phyloP scores from a whole-genome alignment of 164 flowering plant species.

The Magnolia changhungtana region DNA sequence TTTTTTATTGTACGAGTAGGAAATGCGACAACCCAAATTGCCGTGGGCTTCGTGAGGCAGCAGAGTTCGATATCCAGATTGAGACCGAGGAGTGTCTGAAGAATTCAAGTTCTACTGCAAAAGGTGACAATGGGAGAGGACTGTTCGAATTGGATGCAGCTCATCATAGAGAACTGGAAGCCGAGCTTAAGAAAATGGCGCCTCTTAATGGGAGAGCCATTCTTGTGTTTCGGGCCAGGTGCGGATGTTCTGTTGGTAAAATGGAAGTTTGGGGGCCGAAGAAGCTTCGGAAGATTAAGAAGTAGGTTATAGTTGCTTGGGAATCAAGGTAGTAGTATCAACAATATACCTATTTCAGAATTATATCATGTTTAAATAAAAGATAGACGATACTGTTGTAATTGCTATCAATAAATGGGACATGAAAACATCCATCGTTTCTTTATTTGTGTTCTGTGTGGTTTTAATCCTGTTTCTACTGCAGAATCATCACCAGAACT shows the following conservation, averaged over 20 bases:
- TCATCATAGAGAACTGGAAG: conserved; percentile 70
- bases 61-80: conserved; percentile 84
- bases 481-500: background rate
- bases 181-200: conserved; percentile 92
- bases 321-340: background rate
- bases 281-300: conserved; percentile 65
- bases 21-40: conserved; percentile 75
- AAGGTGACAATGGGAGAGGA: conserved; percentile 42
- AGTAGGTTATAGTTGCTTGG: conserved; percentile 25
- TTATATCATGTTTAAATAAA: background rate
- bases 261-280: conserved; percentile 81
- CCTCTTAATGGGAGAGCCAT: conserved; percentile 89
- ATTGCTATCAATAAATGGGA: background rate
- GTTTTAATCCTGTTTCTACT: background rate
- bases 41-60: conserved; percentile 67
- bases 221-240: conserved; percentile 69
- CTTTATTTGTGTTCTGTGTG: background rate
- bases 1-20: conserved; percentile 29
- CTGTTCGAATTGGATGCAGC: conserved; percentile 62
- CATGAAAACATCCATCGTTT: background rate
- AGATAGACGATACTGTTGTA: background rate
- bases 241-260: conserved; percentile 85
- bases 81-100: conserved; percentile 76
- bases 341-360: background rate
- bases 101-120: conserved; percentile 35